These are phyloP conservation scores for Hypholoma fasciculare DNA, from an alignment of 768 basidiomycete genomes.

Conservation along the genomic window DNA sequence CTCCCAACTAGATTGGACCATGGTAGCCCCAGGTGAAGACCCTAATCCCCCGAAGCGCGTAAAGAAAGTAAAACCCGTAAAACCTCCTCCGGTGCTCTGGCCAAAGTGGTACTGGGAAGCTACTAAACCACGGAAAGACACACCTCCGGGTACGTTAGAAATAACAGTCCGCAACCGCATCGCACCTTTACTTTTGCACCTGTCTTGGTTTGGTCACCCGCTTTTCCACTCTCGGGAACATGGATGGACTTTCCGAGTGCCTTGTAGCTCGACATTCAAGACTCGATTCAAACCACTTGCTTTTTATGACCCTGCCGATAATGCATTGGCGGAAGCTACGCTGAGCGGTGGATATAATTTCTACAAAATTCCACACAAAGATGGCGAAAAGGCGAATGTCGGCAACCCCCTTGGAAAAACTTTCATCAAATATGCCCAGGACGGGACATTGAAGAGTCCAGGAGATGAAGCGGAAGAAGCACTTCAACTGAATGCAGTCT, in stretches of 20 bases:
- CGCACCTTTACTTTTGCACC: constrained; percentile 79
- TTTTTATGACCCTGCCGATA: constrained; percentile 69
- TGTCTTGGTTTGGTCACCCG: constrained; percentile 88
- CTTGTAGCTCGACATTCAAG: constrained; percentile 43
- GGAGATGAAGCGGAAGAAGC: constrained; percentile 81
- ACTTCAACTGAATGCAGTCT: constrained; percentile 88
- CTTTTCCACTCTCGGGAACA: constrained; percentile 83
- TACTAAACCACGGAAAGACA: constrained; percentile 66
- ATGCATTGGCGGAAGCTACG: constrained; percentile 48
- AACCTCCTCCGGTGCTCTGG: constrained; percentile 64
- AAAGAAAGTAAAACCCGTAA: constrained; percentile 33
- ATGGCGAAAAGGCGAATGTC: constrained; percentile 94
- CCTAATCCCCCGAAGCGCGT: constrained; percentile 26
- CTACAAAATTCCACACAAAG: constrained; percentile 95
- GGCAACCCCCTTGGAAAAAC: constrained; percentile 88
- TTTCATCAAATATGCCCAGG: constrained; percentile 86
- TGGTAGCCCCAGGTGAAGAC: constrained; percentile 12
- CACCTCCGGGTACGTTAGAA: constrained; percentile 73
- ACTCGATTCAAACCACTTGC: constrained; percentile 45
- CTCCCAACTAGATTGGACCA: constrained; percentile 68
- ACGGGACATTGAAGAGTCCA: constrained; percentile 83
- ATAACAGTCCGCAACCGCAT: constrained; percentile 82
- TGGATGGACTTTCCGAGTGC: constrained; percentile 90
- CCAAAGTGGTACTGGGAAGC: constrained; percentile 98
- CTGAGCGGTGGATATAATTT: constrained; percentile 59